Evolutionary conservation across 2,329 filamentous ascomycete species (phyloP), one percentile per base, ranked within the genome.

Genomic region (Diaporthe sp.): DNA sequence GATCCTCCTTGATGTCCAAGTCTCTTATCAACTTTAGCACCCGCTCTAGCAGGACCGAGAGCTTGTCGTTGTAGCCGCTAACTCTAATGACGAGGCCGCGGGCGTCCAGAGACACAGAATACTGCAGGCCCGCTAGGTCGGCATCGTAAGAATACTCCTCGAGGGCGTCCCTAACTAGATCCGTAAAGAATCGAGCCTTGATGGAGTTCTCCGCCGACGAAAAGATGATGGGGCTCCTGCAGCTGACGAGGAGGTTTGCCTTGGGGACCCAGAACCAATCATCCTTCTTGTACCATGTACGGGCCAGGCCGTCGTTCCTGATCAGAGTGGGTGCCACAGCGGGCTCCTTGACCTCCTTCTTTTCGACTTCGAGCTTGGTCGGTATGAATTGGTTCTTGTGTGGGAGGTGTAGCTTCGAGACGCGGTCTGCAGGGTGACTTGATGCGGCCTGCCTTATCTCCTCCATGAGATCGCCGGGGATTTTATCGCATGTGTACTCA

Each of bases 211-310:
- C 92, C 1, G 95, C 94, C 6, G 94, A 95, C 1, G 94, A 90
- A 81, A 92, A 92, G n/a, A 94, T 92, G 59, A 97, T 84, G 0
- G 95, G 94, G 74, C 93, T 97, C 78, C 92, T 91, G 77, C 97
- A 88, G 78, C 92, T 94, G 77, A 98, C 91, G 77, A 95, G 90
- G 25, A 98, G 86, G 74, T 95, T 97, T 4, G 94, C 97, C 83
- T 97, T 98, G 12, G 97, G 97, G 13, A 98, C 97, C 96, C 96
- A 98, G 84, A 98, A 99, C 0, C 93, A 95, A 79, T 99, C 97
- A 79, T 99, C 97, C 84, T 98, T 98, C 87, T 99, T 99, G 87
- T 92, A 98, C 97, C 97, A 99, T 3, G 94, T 93, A 39, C 96
- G 92, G 0, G 94, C 92, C 44, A 92, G 86, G 8, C 92, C 88